Percentiles rank a stretch among this genome's conserved stretches.
Evolutionary conservation across 2,329 filamentous ascomycete genomes (phyloP).

Genomic region (Calonectria ilicicola): DNA sequence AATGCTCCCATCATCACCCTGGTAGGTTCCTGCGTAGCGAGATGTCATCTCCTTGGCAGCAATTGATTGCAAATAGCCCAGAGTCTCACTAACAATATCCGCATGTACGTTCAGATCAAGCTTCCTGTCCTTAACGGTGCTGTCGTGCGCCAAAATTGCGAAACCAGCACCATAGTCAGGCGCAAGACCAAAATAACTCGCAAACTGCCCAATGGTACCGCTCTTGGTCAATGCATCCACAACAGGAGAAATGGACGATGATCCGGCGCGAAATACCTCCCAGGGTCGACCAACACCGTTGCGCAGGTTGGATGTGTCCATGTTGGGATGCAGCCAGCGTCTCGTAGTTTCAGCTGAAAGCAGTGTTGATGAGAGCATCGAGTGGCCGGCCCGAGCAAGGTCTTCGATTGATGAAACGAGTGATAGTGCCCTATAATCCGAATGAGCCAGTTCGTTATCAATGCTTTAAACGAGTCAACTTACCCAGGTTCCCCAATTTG

Average conservation of each 20-base stretch:
- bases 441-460: rapidly evolving
- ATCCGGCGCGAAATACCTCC: conserved; percentile 47
- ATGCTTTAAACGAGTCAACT: background rate
- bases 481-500: conserved; percentile 32
- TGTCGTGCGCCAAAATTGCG: conserved; percentile 49
- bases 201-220: conserved; percentile 44
- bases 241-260: conserved; percentile 34
- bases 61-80: conserved; percentile 21
- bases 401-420: conserved; percentile 34
- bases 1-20: background rate
- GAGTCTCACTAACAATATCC: conserved; percentile 44
- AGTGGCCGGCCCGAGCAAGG: conserved; percentile 33
- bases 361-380: conserved; percentile 35
- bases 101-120: conserved; percentile 50
- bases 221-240: conserved; percentile 44
- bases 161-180: conserved; percentile 43
- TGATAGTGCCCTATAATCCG: conserved; percentile 19
- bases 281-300: conserved; percentile 49
- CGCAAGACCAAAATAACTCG: conserved; percentile 38
- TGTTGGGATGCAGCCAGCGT: conserved; percentile 46
- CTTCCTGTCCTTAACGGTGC: conserved; percentile 27
- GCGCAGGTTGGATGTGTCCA: conserved; percentile 48
- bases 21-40: conserved; percentile 26
- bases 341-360: conserved; percentile 38
- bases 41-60: conserved; percentile 26